These are phyloP conservation scores for Alisma plantagoaquatica DNA, from an alignment of 106 monocot species.

Conservation along the genomic window DNA sequence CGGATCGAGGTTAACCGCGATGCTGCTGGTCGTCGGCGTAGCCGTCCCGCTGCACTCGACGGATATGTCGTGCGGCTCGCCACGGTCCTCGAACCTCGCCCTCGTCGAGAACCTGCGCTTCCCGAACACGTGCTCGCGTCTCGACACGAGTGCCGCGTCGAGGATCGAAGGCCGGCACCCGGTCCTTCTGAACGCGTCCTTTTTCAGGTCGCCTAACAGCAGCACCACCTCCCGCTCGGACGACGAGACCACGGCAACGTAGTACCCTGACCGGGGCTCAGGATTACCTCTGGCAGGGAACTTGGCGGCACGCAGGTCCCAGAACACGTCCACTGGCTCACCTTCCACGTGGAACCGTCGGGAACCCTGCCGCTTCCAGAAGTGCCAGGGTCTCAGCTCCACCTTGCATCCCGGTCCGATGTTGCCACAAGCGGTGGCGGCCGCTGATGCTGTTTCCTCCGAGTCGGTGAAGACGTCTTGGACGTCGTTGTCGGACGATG, in stretches of 20 bases:
- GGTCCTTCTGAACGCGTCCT: conserved; percentile 29
- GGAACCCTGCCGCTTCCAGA: conserved; percentile 50
- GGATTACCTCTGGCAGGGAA: conserved; percentile 27
- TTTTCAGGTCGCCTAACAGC: conserved; percentile 37
- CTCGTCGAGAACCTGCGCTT: conserved; percentile 3
- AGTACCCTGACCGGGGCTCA: conserved; percentile 45
- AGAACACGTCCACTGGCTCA: conserved; percentile 30
- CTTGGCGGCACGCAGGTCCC: conserved; percentile 49
- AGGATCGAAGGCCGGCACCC: conserved; percentile 16
- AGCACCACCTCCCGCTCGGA: conserved; percentile 39
- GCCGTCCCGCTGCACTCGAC: neutral
- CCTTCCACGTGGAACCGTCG: conserved; percentile 22
- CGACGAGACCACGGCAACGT: conserved; percentile 35
- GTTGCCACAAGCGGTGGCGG: neutral
- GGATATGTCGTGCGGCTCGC: neutral
- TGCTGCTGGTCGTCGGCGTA: too few species aligned
- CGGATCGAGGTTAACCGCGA: neutral
- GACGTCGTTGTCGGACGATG: too few species aligned
- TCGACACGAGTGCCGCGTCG: conserved; percentile 14
- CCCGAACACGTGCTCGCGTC: conserved; percentile 3
- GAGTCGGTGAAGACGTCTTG: neutral
- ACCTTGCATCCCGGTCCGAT: conserved; percentile 25
- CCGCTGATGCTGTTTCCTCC: neutral
- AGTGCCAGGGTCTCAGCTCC: conserved; percentile 54
- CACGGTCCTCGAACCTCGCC: neutral